These are phyloP conservation scores for Mycena floridula DNA, from an alignment of 768 basidiomycete genomes.

Conservation along the genomic window DNA sequence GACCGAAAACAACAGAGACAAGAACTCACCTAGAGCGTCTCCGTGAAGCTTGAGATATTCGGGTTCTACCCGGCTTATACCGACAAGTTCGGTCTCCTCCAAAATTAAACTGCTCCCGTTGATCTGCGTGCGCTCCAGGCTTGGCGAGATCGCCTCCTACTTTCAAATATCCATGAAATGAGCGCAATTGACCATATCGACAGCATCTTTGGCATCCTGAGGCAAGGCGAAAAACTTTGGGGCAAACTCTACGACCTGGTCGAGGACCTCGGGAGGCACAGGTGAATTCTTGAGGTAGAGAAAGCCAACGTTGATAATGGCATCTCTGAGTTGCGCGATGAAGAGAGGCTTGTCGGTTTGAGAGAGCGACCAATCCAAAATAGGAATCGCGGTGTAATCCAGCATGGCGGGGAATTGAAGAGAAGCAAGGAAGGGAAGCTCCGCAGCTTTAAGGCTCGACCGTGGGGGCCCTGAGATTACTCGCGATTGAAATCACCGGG, in stretches of 20 bases:
- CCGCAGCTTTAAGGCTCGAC: no score
- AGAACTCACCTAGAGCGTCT: slow-evolving; percentile 40
- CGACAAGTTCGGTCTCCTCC: slow-evolving; percentile 36
- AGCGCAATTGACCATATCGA: slow-evolving; percentile 45
- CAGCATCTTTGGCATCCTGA: slow-evolving; percentile 34
- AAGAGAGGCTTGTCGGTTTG: slow-evolving; percentile 27
- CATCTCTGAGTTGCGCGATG: slow-evolving; percentile 39
- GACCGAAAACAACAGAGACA: no score
- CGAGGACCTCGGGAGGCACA: slow-evolving; percentile 28
- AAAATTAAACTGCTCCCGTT: slow-evolving; percentile 52
- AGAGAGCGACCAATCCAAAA: slow-evolving; percentile 3
- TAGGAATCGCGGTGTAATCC: slow-evolving; percentile 3
- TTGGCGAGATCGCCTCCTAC: slow-evolving; percentile 46
- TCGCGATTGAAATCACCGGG: no score
- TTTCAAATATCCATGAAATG: slow-evolving; percentile 48
- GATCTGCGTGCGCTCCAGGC: slow-evolving; percentile 40
- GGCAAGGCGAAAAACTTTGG: slow-evolving; percentile 46
- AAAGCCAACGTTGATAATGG: slow-evolving; percentile 50
- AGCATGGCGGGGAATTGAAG: no score
- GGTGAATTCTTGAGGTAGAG: slow-evolving; percentile 46
- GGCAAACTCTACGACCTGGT: slow-evolving; percentile 33
- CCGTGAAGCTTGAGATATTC: slow-evolving; percentile 45
- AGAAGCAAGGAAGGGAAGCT: no score
- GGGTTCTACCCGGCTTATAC: slow-evolving; percentile 39
- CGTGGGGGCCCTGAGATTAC: no score